Base-by-base conservation (phyloP, 768 basidiomycete species). In the Serpula lacrymans region DNA sequence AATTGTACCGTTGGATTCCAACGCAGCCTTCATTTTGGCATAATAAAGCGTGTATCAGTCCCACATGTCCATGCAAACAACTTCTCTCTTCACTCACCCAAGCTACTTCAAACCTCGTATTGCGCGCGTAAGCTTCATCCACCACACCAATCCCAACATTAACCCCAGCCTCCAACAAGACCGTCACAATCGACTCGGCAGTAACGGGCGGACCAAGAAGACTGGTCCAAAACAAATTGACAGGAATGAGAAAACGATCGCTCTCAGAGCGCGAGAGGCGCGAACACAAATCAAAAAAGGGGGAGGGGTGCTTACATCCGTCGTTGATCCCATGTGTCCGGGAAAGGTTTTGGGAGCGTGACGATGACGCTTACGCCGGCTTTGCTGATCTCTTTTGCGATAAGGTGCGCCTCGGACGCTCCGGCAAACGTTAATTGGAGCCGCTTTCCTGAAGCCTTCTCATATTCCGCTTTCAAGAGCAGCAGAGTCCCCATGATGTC, bases 361-460 rank as follows among this genome's bases (percentile, higher is more conserved):
- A 92, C 64, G 20, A 93, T 74, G n/a, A 91, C 84, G 28, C 82
- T 82, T 3, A 92, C 74, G 7, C 70, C 67, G 1, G 82, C 82
- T 55, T 51, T 49, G 61, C 84, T 75, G 37, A 91, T 75, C 46
- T 88, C 79, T 36, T 74, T 59, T 9, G 86, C 87, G 41, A 91
- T 59, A 17, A 85, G 63, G 58, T 80, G 78, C 2, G 78, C 74
- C 59, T 86, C 84, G 1, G 69, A 60, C 1, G 76, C 85, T 25
- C 81, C 78, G 33, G 70, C 65, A 50, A 84, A 79, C 17, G 78
- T 75, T 70, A 83, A 71, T 39, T 72, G 69, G 63, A 88, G 76
- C 9, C 65, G 68, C 25, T 75, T 72, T 8, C 78, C 78, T 31
- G 76, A 71, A 25, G 62, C 69, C 37, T 71, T 66, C 42, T 84